phyloP scores from a whole-genome alignment of 2,329 filamentous ascomycete genomes.

The Acarospora socialis region DNA sequence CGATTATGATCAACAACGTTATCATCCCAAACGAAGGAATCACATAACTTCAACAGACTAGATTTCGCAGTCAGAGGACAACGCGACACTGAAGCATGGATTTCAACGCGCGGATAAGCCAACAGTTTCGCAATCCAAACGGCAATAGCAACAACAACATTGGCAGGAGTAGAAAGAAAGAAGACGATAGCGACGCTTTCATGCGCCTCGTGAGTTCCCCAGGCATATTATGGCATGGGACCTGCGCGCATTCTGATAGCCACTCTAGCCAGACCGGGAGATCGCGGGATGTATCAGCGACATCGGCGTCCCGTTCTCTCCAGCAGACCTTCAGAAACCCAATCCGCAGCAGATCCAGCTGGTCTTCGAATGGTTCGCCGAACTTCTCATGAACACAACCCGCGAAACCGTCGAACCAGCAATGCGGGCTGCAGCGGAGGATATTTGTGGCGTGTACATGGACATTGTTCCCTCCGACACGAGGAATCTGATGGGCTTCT shows the following conservation, averaged over 20 bases:
- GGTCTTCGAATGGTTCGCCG: slow-evolving; percentile 96
- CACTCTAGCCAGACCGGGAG: slow-evolving; percentile 48
- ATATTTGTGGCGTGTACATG: slow-evolving; percentile 59
- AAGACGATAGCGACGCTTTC: slow-evolving; percentile 42
- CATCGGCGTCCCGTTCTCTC: slow-evolving; percentile 78
- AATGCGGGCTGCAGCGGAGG: slow-evolving; percentile 82
- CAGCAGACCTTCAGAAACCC: slow-evolving; percentile 81
- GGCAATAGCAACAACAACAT: slow-evolving; percentile 27
- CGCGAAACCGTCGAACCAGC: slow-evolving; percentile 87
- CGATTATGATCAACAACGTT: too few relatives aligned
- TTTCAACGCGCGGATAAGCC: slow-evolving; percentile 38
- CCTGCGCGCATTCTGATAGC: too few relatives aligned
- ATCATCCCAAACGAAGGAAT: too few relatives aligned
- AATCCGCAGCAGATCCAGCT: slow-evolving; percentile 91
- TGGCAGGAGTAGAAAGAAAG: slow-evolving; percentile 36
- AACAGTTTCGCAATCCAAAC: slow-evolving; percentile 32
- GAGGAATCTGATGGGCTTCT: slow-evolving; percentile 91
- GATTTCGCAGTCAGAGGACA: too few relatives aligned
- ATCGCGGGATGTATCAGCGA: slow-evolving; percentile 96
- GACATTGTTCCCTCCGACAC: slow-evolving; percentile 80
- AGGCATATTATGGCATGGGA: too few relatives aligned
- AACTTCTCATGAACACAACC: slow-evolving; percentile 84
- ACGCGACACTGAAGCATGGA: slow-evolving; percentile 27
- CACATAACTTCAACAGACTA: too few relatives aligned
- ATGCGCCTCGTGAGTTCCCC: slow-evolving; percentile 37